phyloP scores from a whole-genome alignment of 805 yeast species.

The Alloascoidea africana region DNA sequence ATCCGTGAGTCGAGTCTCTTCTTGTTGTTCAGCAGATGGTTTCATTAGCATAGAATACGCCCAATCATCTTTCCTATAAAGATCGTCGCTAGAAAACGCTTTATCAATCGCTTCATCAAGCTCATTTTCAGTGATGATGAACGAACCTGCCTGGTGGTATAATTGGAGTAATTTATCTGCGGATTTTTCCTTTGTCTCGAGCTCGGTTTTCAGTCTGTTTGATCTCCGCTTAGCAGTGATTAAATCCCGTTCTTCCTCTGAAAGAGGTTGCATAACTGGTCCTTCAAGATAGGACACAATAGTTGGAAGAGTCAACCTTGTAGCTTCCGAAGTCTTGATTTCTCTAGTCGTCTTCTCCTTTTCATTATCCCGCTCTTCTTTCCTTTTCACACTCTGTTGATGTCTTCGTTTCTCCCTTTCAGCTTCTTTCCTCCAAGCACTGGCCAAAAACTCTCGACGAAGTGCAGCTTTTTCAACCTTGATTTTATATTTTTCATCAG shows the following conservation, averaged over 20 bases:
- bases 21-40: constrained; percentile 3
- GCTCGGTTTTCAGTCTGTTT: constrained; percentile 45
- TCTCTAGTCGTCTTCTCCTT: constrained; percentile 15
- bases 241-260: constrained; percentile 48
- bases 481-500: constrained; percentile 13
- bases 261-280: constrained; percentile 59
- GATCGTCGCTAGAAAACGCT: constrained; percentile 24
- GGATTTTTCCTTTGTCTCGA: constrained; percentile 33
- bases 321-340: constrained; percentile 26
- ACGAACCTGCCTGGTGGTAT: constrained; percentile 54
- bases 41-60: constrained; percentile 4
- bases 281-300: constrained; percentile 50
- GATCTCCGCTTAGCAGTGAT: constrained; percentile 45
- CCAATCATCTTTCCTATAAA: constrained; percentile 3
- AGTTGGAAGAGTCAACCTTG: constrained; percentile 63
- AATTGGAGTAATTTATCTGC: constrained; percentile 48
- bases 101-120: constrained; percentile 40
- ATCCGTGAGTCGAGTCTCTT: constrained; percentile 6
- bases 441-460: constrained; percentile 56
- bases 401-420: constrained; percentile 15
- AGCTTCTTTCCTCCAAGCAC: constrained; percentile 43
- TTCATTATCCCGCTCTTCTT: constrained; percentile 20
- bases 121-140: constrained; percentile 59
- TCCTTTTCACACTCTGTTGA: constrained; percentile 20
- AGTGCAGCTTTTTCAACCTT: constrained; percentile 32